phyloP scores from a whole-genome alignment of 805 yeast genomes.

The Isabelozyma heimii region DNA sequence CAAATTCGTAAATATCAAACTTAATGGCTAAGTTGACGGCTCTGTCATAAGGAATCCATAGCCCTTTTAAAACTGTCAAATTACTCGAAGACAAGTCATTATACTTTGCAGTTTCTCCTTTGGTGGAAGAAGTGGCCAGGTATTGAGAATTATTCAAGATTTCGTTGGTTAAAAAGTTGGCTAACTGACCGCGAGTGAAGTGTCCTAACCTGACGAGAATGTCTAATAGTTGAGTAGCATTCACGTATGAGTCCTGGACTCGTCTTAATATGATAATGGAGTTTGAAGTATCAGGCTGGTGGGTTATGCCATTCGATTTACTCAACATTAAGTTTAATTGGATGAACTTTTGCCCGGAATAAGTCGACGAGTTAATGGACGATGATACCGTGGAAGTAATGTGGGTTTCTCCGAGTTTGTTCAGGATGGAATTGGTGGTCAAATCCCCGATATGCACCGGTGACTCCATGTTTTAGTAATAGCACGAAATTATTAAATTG shows the following conservation, averaged over 20 bases:
- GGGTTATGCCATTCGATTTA: constrained; percentile 2
- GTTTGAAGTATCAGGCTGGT: background rate
- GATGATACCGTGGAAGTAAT: constrained; percentile 18
- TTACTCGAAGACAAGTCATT: constrained; percentile 30
- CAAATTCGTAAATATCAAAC: constrained; percentile 37
- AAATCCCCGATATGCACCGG: constrained; percentile 41
- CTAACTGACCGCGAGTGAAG: constrained; percentile 23
- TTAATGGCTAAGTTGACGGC: constrained; percentile 37
- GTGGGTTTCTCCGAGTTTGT: constrained; percentile 35
- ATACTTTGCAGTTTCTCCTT: constrained; percentile 13
- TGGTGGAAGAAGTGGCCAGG: constrained; percentile 2
- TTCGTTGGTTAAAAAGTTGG: constrained; percentile 30
- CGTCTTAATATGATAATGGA: constrained; percentile 32
- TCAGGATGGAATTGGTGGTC: constrained; percentile 38
- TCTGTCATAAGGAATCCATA: constrained; percentile 45
- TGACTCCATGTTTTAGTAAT: constrained; percentile 31
- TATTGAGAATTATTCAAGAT: constrained; percentile 31
- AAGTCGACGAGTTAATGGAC: constrained; percentile 24
- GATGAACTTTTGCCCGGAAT: constrained; percentile 35
- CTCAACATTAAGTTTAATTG: constrained; percentile 23
- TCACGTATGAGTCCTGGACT: constrained; percentile 41
- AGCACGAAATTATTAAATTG: constrained; percentile 20
- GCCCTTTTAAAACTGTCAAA: constrained; percentile 26
- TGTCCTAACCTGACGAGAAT: constrained; percentile 27
- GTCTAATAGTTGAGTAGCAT: constrained; percentile 35